A percentile compares a stretch with the other conserved stretches of the same genome.
These are phyloP conservation scores for Vaucheria bursata DNA, from an alignment of 352 stramenopile genomes.

Conservation along the genomic window DNA sequence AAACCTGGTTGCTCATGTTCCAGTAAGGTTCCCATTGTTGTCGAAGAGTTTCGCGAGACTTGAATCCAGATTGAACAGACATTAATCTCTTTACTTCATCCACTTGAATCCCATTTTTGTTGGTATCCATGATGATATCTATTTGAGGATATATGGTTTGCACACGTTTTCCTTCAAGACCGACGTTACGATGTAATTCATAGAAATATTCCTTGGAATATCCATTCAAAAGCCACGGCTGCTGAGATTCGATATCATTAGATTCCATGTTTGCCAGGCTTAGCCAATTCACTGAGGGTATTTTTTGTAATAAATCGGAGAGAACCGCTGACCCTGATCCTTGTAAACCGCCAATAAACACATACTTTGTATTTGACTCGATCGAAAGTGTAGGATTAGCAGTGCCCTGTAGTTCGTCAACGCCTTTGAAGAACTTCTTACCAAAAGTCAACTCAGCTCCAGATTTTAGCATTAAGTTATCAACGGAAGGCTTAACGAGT, in stretches of 20 bases:
- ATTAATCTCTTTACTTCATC: not conserved
- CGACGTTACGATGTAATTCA: not conserved
- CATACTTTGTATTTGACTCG: too few species aligned
- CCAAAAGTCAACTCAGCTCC: too few species aligned
- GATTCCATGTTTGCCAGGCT: not conserved
- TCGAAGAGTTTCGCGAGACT: not conserved
- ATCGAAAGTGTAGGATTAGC: too few species aligned
- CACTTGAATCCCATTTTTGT: not conserved
- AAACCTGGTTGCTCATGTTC: not conserved
- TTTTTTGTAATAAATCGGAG: not conserved
- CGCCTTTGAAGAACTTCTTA: too few species aligned
- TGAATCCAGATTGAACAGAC: not conserved
- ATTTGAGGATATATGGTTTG: constrained; percentile 18
- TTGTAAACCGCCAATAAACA: constrained; percentile 20
- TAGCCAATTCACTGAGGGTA: not conserved
- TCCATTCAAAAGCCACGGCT: not conserved
- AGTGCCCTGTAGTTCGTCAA: too few species aligned
- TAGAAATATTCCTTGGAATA: not conserved
- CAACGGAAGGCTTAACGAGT: too few species aligned
- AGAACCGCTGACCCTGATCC: constrained; percentile 6
- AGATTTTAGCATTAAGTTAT: too few species aligned
- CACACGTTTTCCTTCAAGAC: constrained; percentile 21
- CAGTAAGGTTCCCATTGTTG: constrained; percentile 12
- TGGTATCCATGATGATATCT: constrained; percentile 2
- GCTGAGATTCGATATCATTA: not conserved